A percentile compares a stretch with the other conserved stretches of the same genome.
Evolutionary conservation across 1,284 basidiomycete genomes (phyloP).

Genomic region (Exobasidium cylindrosporum): DNA sequence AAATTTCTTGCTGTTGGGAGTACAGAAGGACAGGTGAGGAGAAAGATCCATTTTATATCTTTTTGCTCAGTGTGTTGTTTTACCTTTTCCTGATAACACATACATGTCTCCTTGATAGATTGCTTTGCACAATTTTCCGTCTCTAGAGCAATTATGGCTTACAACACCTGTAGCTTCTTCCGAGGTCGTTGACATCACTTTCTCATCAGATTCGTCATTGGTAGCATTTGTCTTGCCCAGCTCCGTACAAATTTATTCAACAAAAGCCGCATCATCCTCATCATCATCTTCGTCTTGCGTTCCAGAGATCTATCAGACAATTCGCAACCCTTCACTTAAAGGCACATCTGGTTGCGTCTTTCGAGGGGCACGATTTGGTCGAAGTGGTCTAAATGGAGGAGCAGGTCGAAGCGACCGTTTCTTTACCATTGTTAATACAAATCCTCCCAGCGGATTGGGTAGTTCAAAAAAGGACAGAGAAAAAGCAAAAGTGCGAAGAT

Average conservation of each 20-base stretch:
- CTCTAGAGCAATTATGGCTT: conserved; percentile 33
- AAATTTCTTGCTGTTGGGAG: conserved; percentile 40
- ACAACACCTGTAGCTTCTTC: conserved; percentile 14
- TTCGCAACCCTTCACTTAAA: conserved; percentile 45
- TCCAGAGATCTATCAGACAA: conserved; percentile 30
- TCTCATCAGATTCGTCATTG: conserved; percentile 42
- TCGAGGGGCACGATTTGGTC: conserved; percentile 37
- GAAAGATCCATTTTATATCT: background rate
- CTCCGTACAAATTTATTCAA: conserved; percentile 8
- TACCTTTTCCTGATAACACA: conserved; percentile 1
- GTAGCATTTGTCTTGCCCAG: conserved; percentile 23
- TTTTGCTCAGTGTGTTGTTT: conserved; percentile 7
- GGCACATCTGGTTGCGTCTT: conserved; percentile 44
- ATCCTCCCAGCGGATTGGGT: conserved; percentile 20
- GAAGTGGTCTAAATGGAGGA: conserved; percentile 15
- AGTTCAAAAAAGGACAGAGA: conserved; percentile 20
- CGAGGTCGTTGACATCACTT: conserved; percentile 50
- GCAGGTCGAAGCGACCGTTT: conserved; percentile 29
- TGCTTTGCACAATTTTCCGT: conserved; percentile 43
- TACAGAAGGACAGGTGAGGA: conserved; percentile 34
- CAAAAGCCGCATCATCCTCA: conserved; percentile 1
- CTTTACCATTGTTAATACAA: conserved; percentile 46
- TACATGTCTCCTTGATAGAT: conserved; percentile 11
- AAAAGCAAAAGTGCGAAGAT: conserved; percentile 39
- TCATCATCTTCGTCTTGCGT: background rate